phyloP scores from a whole-genome alignment of 129 eudicot genomes.

The Scalesia atractyloides region DNA sequence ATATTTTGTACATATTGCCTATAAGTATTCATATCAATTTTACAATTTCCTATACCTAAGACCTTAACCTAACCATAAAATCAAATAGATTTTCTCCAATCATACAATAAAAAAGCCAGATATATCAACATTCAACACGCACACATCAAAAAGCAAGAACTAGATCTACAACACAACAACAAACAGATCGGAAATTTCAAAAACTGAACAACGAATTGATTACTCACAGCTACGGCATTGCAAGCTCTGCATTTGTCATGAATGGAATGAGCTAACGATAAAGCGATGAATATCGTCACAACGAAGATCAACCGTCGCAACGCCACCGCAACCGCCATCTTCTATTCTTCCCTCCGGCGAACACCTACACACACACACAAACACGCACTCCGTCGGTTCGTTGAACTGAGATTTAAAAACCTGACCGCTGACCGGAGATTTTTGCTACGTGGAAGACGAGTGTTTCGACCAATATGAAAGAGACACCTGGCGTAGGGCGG shows the following conservation, averaged over 20 bases:
- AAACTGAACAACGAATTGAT: neutral
- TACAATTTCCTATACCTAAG: neutral
- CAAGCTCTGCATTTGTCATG: slow-evolving; percentile 94
- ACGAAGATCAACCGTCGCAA: slow-evolving; percentile 34
- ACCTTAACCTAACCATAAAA: slow-evolving; percentile 5
- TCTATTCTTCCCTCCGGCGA: slow-evolving; percentile 15
- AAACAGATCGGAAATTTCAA: slow-evolving; percentile 28
- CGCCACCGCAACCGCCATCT: slow-evolving; percentile 36
- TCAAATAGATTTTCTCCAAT: neutral
- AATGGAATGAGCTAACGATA: slow-evolving; percentile 42
- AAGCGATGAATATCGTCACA: slow-evolving; percentile 21
- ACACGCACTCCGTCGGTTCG: neutral
- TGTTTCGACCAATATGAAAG: slow-evolving; percentile 19
- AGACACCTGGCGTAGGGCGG: slow-evolving; percentile 20
- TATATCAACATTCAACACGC: neutral
- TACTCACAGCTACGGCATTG: slow-evolving; percentile 75
- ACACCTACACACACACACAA: slow-evolving; percentile 14
- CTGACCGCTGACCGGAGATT: slow-evolving; percentile 22
- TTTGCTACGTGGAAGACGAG: slow-evolving; percentile 36
- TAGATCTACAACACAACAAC: slow-evolving; percentile 3
- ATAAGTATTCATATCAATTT: neutral
- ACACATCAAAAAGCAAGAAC: neutral
- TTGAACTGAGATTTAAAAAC: slow-evolving; percentile 19
- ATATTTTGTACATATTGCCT: neutral
- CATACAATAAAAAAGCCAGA: slow-evolving; percentile 4